Conservation (phyloP, 2,329 filamentous ascomycete species). For the Sodiomyces alkalinus region DNA sequence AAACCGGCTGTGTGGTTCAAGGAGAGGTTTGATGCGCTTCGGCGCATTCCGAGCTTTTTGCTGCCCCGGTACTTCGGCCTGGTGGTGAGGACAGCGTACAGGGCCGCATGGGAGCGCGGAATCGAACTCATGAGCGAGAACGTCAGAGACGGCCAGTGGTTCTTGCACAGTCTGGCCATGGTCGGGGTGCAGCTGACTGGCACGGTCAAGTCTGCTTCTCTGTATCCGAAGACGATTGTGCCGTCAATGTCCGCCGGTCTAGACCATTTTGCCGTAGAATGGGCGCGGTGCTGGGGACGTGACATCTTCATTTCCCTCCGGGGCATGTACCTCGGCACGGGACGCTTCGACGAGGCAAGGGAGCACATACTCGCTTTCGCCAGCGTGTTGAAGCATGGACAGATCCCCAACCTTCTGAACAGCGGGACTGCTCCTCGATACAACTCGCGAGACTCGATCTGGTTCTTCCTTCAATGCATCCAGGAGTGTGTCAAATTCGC, state of each 20-base stretch:
- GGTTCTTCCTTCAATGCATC: conserved; percentile 94
- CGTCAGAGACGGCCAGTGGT: conserved; percentile 69
- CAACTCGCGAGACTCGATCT: conserved; percentile 90
- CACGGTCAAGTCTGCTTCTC: conserved; percentile 73
- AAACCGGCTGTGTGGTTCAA: conserved; percentile 64
- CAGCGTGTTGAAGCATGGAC: conserved; percentile 92
- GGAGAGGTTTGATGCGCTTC: conserved; percentile 73
- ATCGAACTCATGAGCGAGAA: conserved; percentile 67
- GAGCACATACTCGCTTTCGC: conserved; percentile 93
- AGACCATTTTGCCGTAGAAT: conserved; percentile 85
- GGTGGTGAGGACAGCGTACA: conserved; percentile 75
- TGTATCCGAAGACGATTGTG: conserved; percentile 74
- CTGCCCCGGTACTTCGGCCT: conserved; percentile 88
- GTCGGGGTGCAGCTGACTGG: conserved; percentile 87
- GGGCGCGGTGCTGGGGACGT: conserved; percentile 93
- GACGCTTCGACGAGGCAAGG: conserved; percentile 73
- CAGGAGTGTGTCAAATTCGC: conserved; percentile 81
- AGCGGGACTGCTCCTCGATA: conserved; percentile 78
- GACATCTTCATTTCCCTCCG: conserved; percentile 94
- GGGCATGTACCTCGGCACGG: conserved; percentile 81
- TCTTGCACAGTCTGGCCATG: conserved; percentile 77
- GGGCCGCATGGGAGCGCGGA: conserved; percentile 62
- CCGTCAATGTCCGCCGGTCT: conserved; percentile 83
- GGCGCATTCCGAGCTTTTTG: conserved; percentile 73
- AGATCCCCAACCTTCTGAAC: conserved; percentile 89